Base-by-base conservation (phyloP, 1,284 basidiomycete genomes). In the Pisolithus thermaeus region DNA sequence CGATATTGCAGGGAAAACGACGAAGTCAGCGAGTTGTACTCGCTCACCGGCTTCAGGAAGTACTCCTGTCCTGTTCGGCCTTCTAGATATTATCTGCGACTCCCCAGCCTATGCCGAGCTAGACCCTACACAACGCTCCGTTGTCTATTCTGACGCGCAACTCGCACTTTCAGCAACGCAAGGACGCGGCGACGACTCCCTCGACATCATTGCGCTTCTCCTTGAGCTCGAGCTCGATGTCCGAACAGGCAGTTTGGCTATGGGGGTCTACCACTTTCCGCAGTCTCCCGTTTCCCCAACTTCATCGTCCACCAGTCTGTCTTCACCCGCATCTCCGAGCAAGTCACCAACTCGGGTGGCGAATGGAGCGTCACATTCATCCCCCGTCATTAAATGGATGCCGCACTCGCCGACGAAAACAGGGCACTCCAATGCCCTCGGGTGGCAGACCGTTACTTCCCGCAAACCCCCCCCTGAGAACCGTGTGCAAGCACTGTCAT, bases 121-220 rank as follows among this genome's bases (percentile, higher is more conserved):
- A 35, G 72, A 78, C 41, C 56, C 69, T 0, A 73, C 79, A 52
- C 70, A 75, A 45, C 75, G 72, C 18, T 67, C 74, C 3, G 73
- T 68, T 36, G 66, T 87, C 32, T 67, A 79, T 23, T 64, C 72
- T 1, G 86, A 88, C 54, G 70, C 73, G 4, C 69, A 80, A 55
- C 73, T 87, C 18, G 74, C 80, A 4, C 70, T 87, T 12, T 63
- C 61, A 11, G 83, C 78, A 1, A 76, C 83, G 0, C 56, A 64
- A n/a, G 74, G 76, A 1, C 67, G 73, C 11, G 76, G 73, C 3
- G 80, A 84, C 40, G 70, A 77, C 25, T 80, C 83, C 2, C 69
- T 87, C 25, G 84, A 88, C 54, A 64, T 90, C 27, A 72, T 81
- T 8, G 72, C 70, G 60, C 72, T 88, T 39, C 71, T 90, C 7